Evolutionary conservation across 1,284 basidiomycete genomes (phyloP), one percentile per base, ranked within the genome.

Genomic region (Dichomitus squalens): DNA sequence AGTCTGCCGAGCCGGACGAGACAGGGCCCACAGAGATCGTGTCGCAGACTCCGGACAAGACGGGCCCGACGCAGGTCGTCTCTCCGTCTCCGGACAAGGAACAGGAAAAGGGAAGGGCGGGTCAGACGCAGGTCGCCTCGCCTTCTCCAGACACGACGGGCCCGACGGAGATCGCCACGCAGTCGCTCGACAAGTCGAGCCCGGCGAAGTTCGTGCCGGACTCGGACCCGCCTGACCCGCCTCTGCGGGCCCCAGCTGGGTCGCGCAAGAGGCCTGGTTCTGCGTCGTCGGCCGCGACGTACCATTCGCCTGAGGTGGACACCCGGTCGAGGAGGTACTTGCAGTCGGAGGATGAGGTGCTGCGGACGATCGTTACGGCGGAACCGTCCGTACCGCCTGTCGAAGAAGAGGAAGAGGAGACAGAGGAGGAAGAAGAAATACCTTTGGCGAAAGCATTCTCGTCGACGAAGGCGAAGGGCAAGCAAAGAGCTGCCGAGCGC

Each of bases 1-100:
- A 20, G 16, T 47, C 31, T 20, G 18, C 18, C 4, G 72, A 72
- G 33, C 71, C 72, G 7, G 71, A 71, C 46, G 62, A 56, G 39
- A 52, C 49, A 6, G 52, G 55, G 11, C 54, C 65, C 7, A 54
- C 64, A 23, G 55, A 59, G 33, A 35, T 40, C 20, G 49, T 47
- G 29, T 20, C 44, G 18, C 44, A 23, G 20, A 14, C 21, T 20
- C n/a, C 18, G 7, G 36, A 49, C 34, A 18, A 33, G 36, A 27
- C 18, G 38, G 35, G 33, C 48, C 39, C 41, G 4, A 25, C 36
- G 33, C 53, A 56, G 27, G 35, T 47, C 20, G 49, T 16, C 40
- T 43, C 49, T 18, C 47, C 41, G 16, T 41, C 44, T 25, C 20
- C 29, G 1, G 23, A 49, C 9, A 20, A 18, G n/a, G n/a, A n/a